Evolutionary conservation across 176 grass and related monocot genomes (phyloP), one percentile per base, ranked within the genome.

Genomic region (Ensete ventricosum): DNA sequence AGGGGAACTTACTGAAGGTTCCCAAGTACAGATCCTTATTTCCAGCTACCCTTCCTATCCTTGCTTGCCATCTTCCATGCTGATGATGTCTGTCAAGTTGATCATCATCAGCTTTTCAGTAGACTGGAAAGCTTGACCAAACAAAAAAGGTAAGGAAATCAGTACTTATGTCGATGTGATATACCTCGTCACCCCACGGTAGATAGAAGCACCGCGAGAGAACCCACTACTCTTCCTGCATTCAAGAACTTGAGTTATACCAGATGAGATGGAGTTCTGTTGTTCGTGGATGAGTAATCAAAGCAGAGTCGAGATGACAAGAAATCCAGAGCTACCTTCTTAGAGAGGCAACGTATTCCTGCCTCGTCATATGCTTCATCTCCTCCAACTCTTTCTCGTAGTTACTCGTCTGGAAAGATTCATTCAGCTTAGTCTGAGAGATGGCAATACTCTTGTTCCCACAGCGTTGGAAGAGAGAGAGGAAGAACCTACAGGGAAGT

Each of bases 161-260:
- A 21, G 14, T n/a, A 21, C 1, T 1, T 62, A 0, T 19, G 13
- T 9, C 55, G 6, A 58, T 58, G 6, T 58, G 11, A 17, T 19
- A 7, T 88, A 94, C 91, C 91, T 88, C 1, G 91, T 94, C 25
- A 94, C 91, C 73, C 91, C 91, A 8, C 87, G 80, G 69, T 89
- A 93, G 29, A 93, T 89, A 17, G 90, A 93, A 0, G 89, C 89
- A 54, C 89, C 89, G 22, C 86, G 86, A 62, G 86, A 92, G 50
- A 93, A 93, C 20, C 91, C 87, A n/a, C 91, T 94, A 73, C 91
- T 94, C 69, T 90, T 94, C 55, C 91, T 94, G 85, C 54, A 87
- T 63, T n/a, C 52, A 63, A 52, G 8, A 14, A 11, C 9, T 9
- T 14, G 12, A 43, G 34, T 43, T 43, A 43, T 43, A 43, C 34